phyloP scores from a whole-genome alignment of 2,329 filamentous ascomycete genomes.

The Thelonectria discophora region DNA sequence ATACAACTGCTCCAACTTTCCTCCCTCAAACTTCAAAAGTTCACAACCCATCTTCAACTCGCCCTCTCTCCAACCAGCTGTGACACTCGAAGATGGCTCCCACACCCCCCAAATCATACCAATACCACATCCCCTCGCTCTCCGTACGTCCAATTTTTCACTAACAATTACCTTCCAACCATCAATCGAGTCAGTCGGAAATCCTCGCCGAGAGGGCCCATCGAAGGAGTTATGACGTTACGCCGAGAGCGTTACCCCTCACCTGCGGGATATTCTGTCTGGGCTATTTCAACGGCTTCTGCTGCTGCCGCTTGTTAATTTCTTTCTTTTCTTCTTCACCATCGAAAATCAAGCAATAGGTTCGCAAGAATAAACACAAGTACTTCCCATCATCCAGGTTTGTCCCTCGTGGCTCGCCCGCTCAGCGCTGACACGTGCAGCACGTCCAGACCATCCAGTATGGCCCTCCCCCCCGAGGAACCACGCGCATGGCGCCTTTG shows the following conservation, averaged over 20 bases:
- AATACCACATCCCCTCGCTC: background rate
- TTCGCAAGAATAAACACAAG: background rate
- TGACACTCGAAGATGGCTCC: no score
- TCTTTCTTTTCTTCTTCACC: conserved; percentile 11
- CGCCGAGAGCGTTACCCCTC: conserved; percentile 36
- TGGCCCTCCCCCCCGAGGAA: conserved; percentile 32
- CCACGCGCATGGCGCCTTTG: conserved; percentile 48
- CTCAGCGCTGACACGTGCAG: conserved; percentile 34
- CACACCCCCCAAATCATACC: no score
- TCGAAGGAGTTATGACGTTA: conserved; percentile 14
- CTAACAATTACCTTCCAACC: conserved; percentile 2
- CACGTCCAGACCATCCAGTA: conserved; percentile 43
- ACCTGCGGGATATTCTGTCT: conserved; percentile 36
- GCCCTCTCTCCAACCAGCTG: no score
- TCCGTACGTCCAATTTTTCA: background rate
- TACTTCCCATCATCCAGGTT: conserved; percentile 31
- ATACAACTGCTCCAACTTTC: no score
- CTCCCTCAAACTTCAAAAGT: no score
- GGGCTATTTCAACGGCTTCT: background rate
- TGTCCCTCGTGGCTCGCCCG: conserved; percentile 13
- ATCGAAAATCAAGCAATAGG: conserved; percentile 5
- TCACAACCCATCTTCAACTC: no score
- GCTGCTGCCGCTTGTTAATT: background rate
- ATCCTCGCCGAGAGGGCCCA: conserved; percentile 16
- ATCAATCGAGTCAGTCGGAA: background rate